Percentiles rank a stretch among this genome's conserved stretches.
These are phyloP conservation scores for Canna indica DNA, from an alignment of 176 grass and related monocot genomes.

Conservation along the genomic window DNA sequence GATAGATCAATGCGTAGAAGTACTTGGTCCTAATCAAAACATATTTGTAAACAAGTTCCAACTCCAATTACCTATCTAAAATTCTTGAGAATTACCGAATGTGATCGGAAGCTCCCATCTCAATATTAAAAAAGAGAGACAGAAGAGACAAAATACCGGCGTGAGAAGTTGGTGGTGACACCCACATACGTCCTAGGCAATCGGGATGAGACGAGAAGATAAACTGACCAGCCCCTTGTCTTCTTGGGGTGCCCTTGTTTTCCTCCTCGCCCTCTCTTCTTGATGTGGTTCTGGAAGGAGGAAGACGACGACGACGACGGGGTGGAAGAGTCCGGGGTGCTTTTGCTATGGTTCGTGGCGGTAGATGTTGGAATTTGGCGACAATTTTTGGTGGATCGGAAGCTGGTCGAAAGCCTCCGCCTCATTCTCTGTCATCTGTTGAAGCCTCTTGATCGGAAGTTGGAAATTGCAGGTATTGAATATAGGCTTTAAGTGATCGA, in stretches of 20 bases:
- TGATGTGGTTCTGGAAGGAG: background rate
- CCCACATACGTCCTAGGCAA: slow-evolving; percentile 64
- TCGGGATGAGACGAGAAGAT: slow-evolving; percentile 46
- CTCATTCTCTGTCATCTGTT: background rate
- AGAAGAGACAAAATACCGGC: slow-evolving; percentile 28
- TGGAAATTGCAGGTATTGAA: too few relatives aligned
- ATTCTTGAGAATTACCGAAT: background rate
- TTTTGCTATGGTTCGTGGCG: background rate
- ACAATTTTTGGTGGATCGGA: slow-evolving; percentile 37
- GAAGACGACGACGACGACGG: background rate
- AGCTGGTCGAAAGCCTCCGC: slow-evolving; percentile 36
- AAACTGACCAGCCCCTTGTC: slow-evolving; percentile 39
- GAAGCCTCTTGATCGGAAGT: too few relatives aligned
- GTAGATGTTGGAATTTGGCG: background rate
- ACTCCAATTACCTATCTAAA: background rate
- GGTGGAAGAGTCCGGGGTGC: slow-evolving; percentile 6
- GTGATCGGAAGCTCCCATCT: background rate
- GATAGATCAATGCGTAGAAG: background rate
- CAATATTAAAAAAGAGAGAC: background rate
- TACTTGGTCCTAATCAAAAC: background rate
- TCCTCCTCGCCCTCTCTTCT: slow-evolving; percentile 9
- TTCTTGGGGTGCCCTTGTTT: slow-evolving; percentile 4
- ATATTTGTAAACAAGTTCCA: background rate
- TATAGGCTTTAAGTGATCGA: too few relatives aligned
- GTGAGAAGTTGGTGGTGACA: slow-evolving; percentile 78